Base-by-base conservation (phyloP, 495 filamentous ascomycete species). In the Xylaria longipes region DNA sequence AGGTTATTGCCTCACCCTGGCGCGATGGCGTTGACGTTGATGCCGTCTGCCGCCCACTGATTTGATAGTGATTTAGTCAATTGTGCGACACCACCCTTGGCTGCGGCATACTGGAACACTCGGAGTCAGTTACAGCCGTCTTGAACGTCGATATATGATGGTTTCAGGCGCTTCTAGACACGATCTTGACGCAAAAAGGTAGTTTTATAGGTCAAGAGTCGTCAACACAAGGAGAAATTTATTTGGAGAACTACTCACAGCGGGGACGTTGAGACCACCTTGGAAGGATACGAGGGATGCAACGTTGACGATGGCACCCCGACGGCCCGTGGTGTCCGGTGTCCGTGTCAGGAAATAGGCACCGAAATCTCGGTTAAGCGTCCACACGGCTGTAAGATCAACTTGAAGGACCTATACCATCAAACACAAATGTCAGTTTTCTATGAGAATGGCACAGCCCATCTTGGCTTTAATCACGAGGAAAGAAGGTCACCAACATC, bases 1-100 rank as follows among this genome's bases (percentile, higher is more conserved):
- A 6, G 27, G 17, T 31, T 14, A 31, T 31, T 56, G 27, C 27
- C 52, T 56, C 14, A 74, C 11, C 92, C 92, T 0, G 92, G 92
- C 3, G 91, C 91, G 62, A 94, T 90, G 48, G 89, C 86, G 73
- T 94, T 94, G 72, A 89, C 89, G 9, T 91, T 81, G 71, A 94
- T 89, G 71, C 90, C 84, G 3, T 89, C 80, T 0, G 90, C 89
- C 0, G 87, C 92, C 48, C 94, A 84, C 75, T 93, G 91, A 25
- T 93, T 87, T 1, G 92, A 91, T 12, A 94, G 80, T 69, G 92
- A 90, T 73, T 87, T 90, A 5, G 88, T 86, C 52, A 94, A 78
- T 74, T 93, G 91, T 20, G 77, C 77, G 5, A 80, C 86, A 25
- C 90, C 91, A 5, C 90, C 88, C 80, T 94, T 94, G 62, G 89